Percentiles rank a stretch among this genome's conserved stretches.
phyloP scores from a whole-genome alignment of 306 rosid species.

The Nissolia schottii region DNA sequence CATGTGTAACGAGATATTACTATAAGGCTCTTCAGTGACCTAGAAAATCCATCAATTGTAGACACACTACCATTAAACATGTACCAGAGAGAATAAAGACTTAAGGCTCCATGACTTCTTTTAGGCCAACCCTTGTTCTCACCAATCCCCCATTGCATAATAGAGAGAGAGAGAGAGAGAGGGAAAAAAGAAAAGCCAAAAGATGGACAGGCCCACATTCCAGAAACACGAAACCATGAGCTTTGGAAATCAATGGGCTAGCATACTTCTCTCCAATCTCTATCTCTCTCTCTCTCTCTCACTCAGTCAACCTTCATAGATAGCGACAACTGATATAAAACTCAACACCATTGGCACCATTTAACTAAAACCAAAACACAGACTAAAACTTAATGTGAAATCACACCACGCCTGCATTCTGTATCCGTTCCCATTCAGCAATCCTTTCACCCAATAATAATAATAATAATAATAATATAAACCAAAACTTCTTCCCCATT shows the following conservation, averaged over 20 bases:
- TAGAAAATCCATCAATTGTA: not conserved
- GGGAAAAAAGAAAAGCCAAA: not conserved
- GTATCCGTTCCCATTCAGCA: not conserved
- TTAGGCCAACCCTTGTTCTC: not conserved
- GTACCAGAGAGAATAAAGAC: not conserved
- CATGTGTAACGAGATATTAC: not conserved
- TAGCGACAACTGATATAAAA: conserved; percentile 1
- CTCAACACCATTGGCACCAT: not conserved
- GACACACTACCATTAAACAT: not conserved
- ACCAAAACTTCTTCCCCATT: not conserved
- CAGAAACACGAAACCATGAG: not conserved
- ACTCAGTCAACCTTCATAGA: not conserved
- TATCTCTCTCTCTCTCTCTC: not conserved
- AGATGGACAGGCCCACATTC: not conserved
- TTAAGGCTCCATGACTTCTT: not conserved
- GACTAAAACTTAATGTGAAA: not conserved
- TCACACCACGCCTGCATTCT: not conserved
- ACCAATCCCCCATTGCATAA: not conserved
- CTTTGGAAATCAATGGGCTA: conserved; percentile 10
- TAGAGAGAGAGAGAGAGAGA: not conserved
- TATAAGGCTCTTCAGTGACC: not conserved
- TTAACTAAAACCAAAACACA: not conserved
- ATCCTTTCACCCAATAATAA: not conserved
- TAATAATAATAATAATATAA: not conserved
- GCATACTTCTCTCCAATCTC: not conserved